phyloP scores from a whole-genome alignment of 2,329 filamentous ascomycete species.

The Blastomyces gilchristii region DNA sequence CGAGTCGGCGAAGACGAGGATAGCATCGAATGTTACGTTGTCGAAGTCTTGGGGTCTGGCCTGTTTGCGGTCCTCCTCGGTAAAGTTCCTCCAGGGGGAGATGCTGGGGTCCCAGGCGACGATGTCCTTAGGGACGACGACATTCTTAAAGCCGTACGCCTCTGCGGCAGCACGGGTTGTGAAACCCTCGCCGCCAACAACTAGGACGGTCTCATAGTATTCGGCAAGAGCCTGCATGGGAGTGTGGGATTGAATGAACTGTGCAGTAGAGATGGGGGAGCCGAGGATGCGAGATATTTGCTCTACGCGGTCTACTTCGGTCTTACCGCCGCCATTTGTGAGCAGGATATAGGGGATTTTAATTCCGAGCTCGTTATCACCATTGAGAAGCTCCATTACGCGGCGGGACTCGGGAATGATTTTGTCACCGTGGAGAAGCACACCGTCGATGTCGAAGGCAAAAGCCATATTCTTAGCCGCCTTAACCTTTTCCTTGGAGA shows the following conservation, averaged over 20 bases:
- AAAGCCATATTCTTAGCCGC: conserved; percentile 72
- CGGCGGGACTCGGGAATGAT: conserved; percentile 58
- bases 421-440: conserved; percentile 62
- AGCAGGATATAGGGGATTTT: conserved; percentile 67
- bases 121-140: conserved; percentile 64
- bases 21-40: conserved; percentile 61
- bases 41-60: conserved; percentile 62
- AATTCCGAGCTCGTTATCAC: conserved; percentile 66
- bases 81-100: conserved; percentile 59
- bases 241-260: conserved; percentile 69
- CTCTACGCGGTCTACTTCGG: conserved; percentile 53
- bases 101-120: conserved; percentile 59
- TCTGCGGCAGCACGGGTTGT: conserved; percentile 63
- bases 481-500: conserved; percentile 54
- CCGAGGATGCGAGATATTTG: conserved; percentile 58
- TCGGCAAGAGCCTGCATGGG: conserved; percentile 66
- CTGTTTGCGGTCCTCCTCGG: conserved; percentile 55
- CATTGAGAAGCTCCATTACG: conserved; percentile 60
- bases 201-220: conserved; percentile 67
- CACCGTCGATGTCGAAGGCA: conserved; percentile 60
- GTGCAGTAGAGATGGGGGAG: conserved; percentile 56
- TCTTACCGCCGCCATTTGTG: conserved; percentile 65
- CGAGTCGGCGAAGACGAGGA: conserved; percentile 64
- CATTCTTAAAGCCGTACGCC: conserved; percentile 63
- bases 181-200: conserved; percentile 65